A percentile compares a stretch with the other conserved stretches of the same genome.
Conservation (phyloP, 768 basidiomycete species). For the Cystofilobasidium macerans region DNA sequence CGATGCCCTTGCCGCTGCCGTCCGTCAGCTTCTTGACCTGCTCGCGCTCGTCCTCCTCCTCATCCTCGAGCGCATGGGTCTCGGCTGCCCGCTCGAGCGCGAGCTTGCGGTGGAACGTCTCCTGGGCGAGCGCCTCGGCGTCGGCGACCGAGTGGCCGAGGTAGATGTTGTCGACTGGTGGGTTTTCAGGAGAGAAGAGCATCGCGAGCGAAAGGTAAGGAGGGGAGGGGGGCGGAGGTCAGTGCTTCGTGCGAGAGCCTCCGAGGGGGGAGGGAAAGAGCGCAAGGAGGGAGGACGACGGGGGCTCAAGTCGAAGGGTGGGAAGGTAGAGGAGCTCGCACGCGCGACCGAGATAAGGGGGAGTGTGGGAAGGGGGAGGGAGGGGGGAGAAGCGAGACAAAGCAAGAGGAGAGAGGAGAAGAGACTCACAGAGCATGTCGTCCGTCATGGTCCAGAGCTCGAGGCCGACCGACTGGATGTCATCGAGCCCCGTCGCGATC, state of each 20-base stretch:
- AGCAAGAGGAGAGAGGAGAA: neutral
- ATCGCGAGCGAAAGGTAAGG: neutral
- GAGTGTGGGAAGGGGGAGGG: neutral
- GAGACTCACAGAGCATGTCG: conserved; percentile 79
- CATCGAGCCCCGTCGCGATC: conserved; percentile 64
- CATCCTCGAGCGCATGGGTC: conserved; percentile 38
- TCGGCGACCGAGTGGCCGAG: conserved; percentile 79
- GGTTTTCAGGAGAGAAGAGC: neutral
- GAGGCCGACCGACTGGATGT: conserved; percentile 91
- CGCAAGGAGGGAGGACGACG: no score
- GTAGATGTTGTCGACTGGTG: conserved; percentile 51
- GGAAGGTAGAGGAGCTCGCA: no score
- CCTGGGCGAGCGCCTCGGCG: conserved; percentile 67
- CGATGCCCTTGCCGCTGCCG: neutral
- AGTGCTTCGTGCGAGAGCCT: no score
- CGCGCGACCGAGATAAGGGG: no score
- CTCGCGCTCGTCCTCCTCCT: conserved; percentile 39
- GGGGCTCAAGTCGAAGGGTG: no score
- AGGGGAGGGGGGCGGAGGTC: neutral
- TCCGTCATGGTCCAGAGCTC: conserved; percentile 98
- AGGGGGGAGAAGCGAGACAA: neutral
- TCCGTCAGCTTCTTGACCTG: neutral
- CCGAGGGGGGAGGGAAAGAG: neutral
- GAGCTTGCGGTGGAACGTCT: conserved; percentile 89
- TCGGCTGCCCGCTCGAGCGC: conserved; percentile 45